These are phyloP conservation scores for Ceratobasidium sp. DNA, from an alignment of 1,284 basidiomycete species.

Conservation along the genomic window DNA sequence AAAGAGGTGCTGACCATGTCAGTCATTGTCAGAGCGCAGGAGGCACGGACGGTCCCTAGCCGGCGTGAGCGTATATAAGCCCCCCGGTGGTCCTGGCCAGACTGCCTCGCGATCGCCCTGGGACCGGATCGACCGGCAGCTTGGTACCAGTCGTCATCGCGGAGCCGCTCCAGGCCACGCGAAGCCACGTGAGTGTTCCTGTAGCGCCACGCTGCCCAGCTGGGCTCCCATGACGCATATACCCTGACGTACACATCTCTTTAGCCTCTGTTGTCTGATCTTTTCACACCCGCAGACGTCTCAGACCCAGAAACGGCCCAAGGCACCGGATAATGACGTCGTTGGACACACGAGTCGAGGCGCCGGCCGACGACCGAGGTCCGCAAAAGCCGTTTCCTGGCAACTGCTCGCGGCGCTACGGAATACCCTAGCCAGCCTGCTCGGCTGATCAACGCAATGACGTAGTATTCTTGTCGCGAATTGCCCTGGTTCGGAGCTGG, in stretches of 20 bases:
- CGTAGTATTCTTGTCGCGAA: no score
- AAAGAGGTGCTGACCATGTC: conserved; percentile 5
- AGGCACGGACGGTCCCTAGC: not conserved
- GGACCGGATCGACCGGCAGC: not conserved
- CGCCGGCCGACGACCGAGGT: not conserved
- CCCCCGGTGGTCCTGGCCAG: not conserved
- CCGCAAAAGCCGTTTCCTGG: not conserved
- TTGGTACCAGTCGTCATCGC: conserved; percentile 2
- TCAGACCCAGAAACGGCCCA: not conserved
- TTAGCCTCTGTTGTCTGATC: not conserved
- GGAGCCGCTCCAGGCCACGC: not conserved
- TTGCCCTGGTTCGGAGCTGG: not conserved
- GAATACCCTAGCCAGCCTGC: no score
- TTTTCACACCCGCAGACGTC: not conserved
- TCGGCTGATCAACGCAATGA: not conserved
- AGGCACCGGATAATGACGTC: not conserved
- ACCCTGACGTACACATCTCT: no score
- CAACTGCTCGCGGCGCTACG: no score
- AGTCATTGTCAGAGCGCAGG: conserved; percentile 3
- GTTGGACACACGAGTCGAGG: not conserved
- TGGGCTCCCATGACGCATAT: not conserved
- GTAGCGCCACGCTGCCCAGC: no score
- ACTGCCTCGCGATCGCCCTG: not conserved
- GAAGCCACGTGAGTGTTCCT: conserved; percentile 5
- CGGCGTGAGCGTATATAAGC: not conserved